These are phyloP conservation scores for Excoecaria agallocha DNA, from an alignment of 345 rosid genomes.

Conservation along the genomic window DNA sequence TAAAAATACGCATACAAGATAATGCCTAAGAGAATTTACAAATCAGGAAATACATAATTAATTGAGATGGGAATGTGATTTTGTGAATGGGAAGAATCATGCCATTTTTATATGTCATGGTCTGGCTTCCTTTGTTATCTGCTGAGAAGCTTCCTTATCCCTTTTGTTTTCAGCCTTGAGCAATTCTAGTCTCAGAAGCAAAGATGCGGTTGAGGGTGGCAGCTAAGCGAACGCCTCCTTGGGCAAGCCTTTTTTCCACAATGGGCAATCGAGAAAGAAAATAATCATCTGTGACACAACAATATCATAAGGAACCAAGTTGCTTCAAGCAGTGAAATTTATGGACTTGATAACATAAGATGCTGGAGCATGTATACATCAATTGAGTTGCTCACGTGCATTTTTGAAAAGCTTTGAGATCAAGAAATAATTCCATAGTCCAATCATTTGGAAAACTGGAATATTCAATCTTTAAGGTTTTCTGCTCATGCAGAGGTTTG, in stretches of 20 bases:
- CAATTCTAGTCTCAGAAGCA: conserved; percentile 38
- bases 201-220: conserved; percentile 78
- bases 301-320: conserved; percentile 1
- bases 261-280: conserved; percentile 75
- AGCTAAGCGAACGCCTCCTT: conserved; percentile 80
- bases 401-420: not conserved
- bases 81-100: not conserved
- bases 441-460: conserved; percentile 3
- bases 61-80: conserved; percentile 2
- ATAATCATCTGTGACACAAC: conserved; percentile 53
- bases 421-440: not conserved
- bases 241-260: conserved; percentile 80
- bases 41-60: not conserved
- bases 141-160: conserved; percentile 20
- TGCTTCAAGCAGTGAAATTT: not conserved
- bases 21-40: conserved; percentile 27
- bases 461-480: not conserved
- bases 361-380: not conserved
- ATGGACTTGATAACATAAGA: not conserved
- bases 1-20: not conserved
- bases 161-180: conserved; percentile 33
- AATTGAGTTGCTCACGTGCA: conserved; percentile 12
- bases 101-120: conserved; percentile 21
- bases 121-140: conserved; percentile 12
- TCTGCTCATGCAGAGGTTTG: not conserved